phyloP scores from a whole-genome alignment of 108 stramenopile genomes.

The Epithemia pelagica region DNA sequence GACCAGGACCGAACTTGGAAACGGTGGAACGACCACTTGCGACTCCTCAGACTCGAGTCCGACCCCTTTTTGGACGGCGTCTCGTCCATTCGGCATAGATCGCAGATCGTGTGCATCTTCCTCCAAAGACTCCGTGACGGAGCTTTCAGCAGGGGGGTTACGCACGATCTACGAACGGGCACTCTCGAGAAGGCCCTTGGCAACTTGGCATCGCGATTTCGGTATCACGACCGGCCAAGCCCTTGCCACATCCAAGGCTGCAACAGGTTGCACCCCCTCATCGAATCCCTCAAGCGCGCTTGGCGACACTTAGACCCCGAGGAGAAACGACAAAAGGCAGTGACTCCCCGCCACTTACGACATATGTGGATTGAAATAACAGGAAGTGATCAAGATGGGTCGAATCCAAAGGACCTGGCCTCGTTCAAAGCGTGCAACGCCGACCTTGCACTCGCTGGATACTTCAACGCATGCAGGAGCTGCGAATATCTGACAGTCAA shows the following conservation, averaged over 20 bases:
- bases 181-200: background rate
- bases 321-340: background rate
- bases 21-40: background rate
- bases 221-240: background rate
- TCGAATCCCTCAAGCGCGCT: background rate
- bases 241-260: background rate
- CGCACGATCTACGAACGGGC: background rate
- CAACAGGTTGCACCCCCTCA: background rate
- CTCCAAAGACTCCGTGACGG: background rate
- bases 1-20: background rate
- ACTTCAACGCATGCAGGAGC: background rate
- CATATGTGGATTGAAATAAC: background rate
- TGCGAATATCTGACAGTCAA: background rate
- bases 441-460: background rate
- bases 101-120: background rate
- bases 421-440: background rate
- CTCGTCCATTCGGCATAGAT: background rate
- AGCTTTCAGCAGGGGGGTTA: background rate
- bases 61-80: background rate
- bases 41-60: background rate
- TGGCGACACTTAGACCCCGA: background rate
- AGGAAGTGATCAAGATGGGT: background rate
- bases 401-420: background rate
- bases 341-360: background rate
- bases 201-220: background rate